Evolutionary conservation across 768 basidiomycete genomes (phyloP).

Genomic region (Rhodotorula sphaerocarpa): DNA sequence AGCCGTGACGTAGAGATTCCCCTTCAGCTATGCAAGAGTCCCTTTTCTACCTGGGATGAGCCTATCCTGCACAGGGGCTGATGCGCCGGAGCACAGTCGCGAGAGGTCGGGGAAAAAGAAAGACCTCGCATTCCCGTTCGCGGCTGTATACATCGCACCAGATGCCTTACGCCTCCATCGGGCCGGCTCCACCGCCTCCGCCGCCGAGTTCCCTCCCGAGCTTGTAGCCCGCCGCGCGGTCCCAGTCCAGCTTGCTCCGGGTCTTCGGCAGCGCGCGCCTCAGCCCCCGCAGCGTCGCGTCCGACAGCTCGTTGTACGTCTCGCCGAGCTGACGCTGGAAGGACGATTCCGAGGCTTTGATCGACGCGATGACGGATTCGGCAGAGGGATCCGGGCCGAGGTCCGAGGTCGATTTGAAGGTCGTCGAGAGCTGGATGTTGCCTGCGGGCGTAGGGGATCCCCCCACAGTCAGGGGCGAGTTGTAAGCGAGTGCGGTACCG

Average conservation of each 20-base stretch:
- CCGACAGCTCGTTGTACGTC: slow-evolving; percentile 78
- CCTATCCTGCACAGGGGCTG: too few relatives aligned
- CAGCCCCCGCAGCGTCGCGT: slow-evolving; percentile 85
- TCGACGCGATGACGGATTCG: slow-evolving; percentile 61
- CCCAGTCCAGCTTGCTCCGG: slow-evolving; percentile 91
- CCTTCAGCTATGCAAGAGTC: too few relatives aligned
- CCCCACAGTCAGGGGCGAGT: too few relatives aligned
- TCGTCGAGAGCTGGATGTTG: slow-evolving; percentile 83
- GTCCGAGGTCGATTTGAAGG: slow-evolving; percentile 54
- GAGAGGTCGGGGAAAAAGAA: too few relatives aligned
- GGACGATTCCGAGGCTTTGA: slow-evolving; percentile 71
- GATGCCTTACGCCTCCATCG: too few relatives aligned
- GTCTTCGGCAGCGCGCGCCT: slow-evolving; percentile 85
- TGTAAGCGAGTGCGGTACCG: slow-evolving; percentile 53
- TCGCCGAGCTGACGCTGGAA: slow-evolving; percentile 74
- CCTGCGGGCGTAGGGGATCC: slow-evolving; percentile 8
- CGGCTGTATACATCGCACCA: too few relatives aligned
- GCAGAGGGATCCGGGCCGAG: slow-evolving; percentile 51
- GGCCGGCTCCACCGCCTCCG: not conserved
- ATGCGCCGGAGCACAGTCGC: too few relatives aligned
- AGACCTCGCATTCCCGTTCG: too few relatives aligned
- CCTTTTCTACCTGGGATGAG: too few relatives aligned
- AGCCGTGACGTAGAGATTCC: too few relatives aligned
- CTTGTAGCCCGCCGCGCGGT: slow-evolving; percentile 55
- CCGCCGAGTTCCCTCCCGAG: slow-evolving; percentile 12